These are phyloP conservation scores for Wallacemonas sp. DNA, from an alignment of 208 protist species.

Conservation along the genomic window DNA sequence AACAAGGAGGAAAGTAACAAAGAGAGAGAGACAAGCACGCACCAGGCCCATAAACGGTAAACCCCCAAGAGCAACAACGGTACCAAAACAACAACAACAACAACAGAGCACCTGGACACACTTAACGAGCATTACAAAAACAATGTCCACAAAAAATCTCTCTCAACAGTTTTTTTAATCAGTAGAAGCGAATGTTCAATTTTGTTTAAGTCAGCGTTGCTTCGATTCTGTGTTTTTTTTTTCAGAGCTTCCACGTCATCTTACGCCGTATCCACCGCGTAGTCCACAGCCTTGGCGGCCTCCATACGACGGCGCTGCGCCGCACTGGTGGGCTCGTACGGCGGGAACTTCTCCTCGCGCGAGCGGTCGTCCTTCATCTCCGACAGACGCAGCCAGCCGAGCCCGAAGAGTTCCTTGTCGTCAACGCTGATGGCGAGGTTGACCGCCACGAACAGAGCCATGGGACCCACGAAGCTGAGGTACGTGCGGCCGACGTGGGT, in stretches of 20 bases:
- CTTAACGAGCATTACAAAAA: too few species aligned
- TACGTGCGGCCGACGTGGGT: conserved; percentile 45
- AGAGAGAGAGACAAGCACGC: not conserved
- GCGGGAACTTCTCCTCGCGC: conserved; percentile 78
- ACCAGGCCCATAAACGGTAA: too few species aligned
- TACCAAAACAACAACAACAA: not conserved
- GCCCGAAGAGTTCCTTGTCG: conserved; percentile 80
- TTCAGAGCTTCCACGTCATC: not conserved
- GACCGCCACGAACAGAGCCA: conserved; percentile 49
- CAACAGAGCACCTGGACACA: not conserved
- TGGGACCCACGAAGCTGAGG: conserved; percentile 53
- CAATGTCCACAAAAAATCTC: too few species aligned
- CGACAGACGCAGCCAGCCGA: conserved; percentile 70
- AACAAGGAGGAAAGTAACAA: not conserved
- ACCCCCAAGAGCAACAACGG: too few species aligned
- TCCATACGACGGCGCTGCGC: conserved; percentile 66
- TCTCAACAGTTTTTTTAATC: too few species aligned
- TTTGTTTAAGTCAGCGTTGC: too few species aligned
- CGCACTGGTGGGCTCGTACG: conserved; percentile 64
- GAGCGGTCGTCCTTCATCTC: conserved; percentile 59
- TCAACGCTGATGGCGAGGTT: conserved; percentile 54
- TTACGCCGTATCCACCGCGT: conserved; percentile 50
- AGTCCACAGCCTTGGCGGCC: conserved; percentile 71
- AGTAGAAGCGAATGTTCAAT: too few species aligned
- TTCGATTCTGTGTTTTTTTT: not conserved